Evolutionary conservation across 2,329 filamentous ascomycete genomes (phyloP).

Genomic region (Aspergillus sp.): DNA sequence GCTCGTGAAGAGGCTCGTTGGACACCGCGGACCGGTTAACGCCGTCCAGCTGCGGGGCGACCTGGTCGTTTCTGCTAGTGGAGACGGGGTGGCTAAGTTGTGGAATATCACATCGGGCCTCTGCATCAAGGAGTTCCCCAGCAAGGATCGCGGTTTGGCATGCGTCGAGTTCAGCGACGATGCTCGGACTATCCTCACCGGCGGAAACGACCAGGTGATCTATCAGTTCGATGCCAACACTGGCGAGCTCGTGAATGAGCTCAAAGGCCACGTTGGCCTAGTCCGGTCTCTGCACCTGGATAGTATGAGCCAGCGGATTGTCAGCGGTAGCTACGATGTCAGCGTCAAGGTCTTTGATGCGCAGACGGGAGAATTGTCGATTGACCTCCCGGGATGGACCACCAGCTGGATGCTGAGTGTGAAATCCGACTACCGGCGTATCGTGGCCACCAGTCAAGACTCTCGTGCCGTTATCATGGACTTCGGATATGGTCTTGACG

Average conservation of each 20-base stretch:
- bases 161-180: constrained; percentile 97
- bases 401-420: constrained; percentile 95
- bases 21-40: constrained; percentile 90
- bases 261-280: constrained; percentile 78
- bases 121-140: constrained; percentile 84
- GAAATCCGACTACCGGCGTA: constrained; percentile 91
- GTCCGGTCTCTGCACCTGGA: constrained; percentile 92
- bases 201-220: constrained; percentile 92
- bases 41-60: constrained; percentile 93
- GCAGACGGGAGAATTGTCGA: constrained; percentile 71
- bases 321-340: constrained; percentile 92
- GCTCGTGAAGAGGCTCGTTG: constrained; percentile 74
- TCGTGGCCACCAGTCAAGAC: constrained; percentile 93
- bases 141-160: constrained; percentile 88
- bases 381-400: constrained; percentile 92
- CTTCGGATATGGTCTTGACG: constrained; percentile 67
- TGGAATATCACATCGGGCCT: constrained; percentile 92
- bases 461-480: constrained; percentile 91
- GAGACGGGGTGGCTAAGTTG: constrained; percentile 88
- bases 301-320: constrained; percentile 76
- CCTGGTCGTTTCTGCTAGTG: constrained; percentile 87
- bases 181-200: constrained; percentile 87
- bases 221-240: constrained; percentile 95
- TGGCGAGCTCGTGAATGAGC: constrained; percentile 76
- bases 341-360: constrained; percentile 95